Evolutionary conservation across 257 asterid genomes (phyloP).

Genomic region (Cinchona pubescens): DNA sequence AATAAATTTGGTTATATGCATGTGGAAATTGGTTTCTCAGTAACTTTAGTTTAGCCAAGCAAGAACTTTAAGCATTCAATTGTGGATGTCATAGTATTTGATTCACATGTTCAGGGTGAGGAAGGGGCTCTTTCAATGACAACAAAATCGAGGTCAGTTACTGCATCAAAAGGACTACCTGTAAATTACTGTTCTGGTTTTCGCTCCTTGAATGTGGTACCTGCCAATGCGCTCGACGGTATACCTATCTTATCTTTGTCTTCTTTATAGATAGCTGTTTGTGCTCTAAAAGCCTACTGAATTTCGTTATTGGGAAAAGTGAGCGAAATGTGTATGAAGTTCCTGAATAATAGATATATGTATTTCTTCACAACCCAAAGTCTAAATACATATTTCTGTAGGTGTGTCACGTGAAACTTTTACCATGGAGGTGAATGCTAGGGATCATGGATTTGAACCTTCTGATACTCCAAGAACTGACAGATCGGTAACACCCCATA

Average conservation of each 20-base stretch:
- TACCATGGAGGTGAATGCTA: slow-evolving; percentile 66
- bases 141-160: slow-evolving; percentile 63
- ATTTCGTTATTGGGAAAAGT: not conserved
- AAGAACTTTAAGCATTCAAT: not conserved
- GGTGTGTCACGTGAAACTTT: slow-evolving; percentile 92
- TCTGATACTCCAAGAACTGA: slow-evolving; percentile 98
- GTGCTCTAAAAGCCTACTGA: not conserved
- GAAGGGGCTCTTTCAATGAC: slow-evolving; percentile 99
- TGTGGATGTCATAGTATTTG: not conserved
- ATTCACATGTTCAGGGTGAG: slow-evolving; percentile 62
- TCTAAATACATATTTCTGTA: slow-evolving; percentile 16
- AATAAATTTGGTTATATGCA: too few relatives aligned
- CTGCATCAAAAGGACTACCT: slow-evolving; percentile 84
- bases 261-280: not conserved
- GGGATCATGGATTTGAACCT: slow-evolving; percentile 73
- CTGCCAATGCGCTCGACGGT: slow-evolving; percentile 72
- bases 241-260: not conserved
- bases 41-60: not conserved
- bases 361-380: not conserved
- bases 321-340: not conserved
- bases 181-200: slow-evolving; percentile 97
- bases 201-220: slow-evolving; percentile 51
- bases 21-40: not conserved
- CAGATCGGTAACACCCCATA: slow-evolving; percentile 66
- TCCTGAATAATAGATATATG: not conserved